Evolutionary conservation across 2,329 filamentous ascomycete species (phyloP).

Genomic region (Talaromyces amestolkiae): DNA sequence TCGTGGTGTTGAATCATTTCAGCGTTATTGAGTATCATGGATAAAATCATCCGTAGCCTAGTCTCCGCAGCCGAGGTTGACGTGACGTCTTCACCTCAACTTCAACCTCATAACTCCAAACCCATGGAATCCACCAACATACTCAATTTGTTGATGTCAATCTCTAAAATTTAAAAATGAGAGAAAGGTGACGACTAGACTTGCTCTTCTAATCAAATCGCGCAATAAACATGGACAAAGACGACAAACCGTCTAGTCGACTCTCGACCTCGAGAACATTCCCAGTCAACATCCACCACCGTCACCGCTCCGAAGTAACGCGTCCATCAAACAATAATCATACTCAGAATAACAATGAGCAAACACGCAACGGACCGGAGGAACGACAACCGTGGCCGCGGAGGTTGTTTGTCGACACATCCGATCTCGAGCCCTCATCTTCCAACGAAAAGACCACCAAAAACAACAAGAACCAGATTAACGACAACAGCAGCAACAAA

Average conservation of each 20-base stretch:
- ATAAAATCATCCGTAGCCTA: not conserved
- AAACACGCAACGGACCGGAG: constrained; percentile 11
- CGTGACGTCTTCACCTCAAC: constrained; percentile 4
- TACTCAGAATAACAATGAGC: not conserved
- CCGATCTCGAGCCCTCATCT: constrained; percentile 20
- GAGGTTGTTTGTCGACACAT: constrained; percentile 23
- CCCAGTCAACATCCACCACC: constrained; percentile 17
- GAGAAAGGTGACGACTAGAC: not conserved
- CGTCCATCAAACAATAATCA: not conserved
- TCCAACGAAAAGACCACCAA: constrained; percentile 4
- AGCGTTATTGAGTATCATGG: not conserved
- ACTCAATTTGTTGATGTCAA: too few relatives aligned
- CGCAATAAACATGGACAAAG: not conserved
- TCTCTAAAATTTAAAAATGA: not conserved
- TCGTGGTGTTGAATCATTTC: not conserved
- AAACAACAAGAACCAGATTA: not conserved
- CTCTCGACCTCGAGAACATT: constrained; percentile 14
- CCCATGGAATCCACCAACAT: not conserved
- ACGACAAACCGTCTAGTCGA: not conserved
- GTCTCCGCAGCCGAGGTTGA: constrained; percentile 9
- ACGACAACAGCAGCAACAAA: not conserved
- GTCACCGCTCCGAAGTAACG: constrained; percentile 20
- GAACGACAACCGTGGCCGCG: constrained; percentile 24
- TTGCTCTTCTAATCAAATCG: not conserved
- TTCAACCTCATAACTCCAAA: not conserved